phyloP scores from a whole-genome alignment of 2,329 filamentous ascomycete species.

The Stromatinia cepivora region DNA sequence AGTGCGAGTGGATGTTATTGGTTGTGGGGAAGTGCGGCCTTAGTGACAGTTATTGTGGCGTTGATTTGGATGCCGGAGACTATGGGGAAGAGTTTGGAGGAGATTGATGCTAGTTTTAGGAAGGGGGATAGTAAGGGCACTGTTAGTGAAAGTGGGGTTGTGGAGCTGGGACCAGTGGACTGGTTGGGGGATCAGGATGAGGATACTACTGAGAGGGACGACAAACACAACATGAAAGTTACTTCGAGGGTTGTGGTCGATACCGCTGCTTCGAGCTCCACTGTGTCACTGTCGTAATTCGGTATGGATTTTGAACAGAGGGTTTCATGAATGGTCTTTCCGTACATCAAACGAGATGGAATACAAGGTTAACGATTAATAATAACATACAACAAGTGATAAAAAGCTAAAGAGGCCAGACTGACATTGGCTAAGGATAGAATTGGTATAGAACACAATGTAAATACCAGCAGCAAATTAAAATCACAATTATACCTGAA shows the following conservation, averaged over 20 bases:
- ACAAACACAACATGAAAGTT: background rate
- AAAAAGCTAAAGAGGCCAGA: background rate
- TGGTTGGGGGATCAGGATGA: background rate
- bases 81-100: conserved; percentile 32
- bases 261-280: background rate
- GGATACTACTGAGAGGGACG: background rate
- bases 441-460: background rate
- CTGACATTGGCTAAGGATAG: background rate
- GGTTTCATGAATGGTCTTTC: background rate
- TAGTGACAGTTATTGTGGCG: conserved; percentile 29
- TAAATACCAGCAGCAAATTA: too few relatives aligned
- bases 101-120: conserved; percentile 33
- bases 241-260: background rate
- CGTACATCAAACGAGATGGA: background rate
- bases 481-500: too few relatives aligned
- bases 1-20: conserved; percentile 37
- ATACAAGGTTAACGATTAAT: background rate
- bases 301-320: background rate
- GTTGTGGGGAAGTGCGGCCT: conserved; percentile 45
- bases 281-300: background rate
- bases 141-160: background rate
- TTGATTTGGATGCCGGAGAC: conserved; percentile 40
- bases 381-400: background rate
- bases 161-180: background rate
- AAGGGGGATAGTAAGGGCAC: conserved; percentile 8